phyloP scores from a whole-genome alignment of 148 eudicot genomes.

The Amaranthus cruentus region DNA sequence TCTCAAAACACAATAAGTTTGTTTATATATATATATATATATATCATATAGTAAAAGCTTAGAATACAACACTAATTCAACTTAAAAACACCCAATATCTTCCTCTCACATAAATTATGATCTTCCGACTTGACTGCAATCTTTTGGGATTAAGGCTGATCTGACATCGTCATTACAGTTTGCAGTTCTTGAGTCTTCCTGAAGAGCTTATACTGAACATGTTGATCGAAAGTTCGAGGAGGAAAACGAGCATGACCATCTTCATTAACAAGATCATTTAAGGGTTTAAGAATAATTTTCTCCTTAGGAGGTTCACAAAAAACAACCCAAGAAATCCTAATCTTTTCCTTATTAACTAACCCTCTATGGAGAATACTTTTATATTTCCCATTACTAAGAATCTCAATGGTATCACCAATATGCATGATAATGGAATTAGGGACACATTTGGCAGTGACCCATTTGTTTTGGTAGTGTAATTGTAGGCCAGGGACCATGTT shows the following conservation, averaged over 20 bases:
- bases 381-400: slow-evolving; percentile 85
- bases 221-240: slow-evolving; percentile 80
- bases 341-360: slow-evolving; percentile 84
- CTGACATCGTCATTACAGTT: slow-evolving; percentile 4
- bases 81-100: too few species aligned
- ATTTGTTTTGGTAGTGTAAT: slow-evolving; percentile 69
- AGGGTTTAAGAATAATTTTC: slow-evolving; percentile 72
- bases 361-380: slow-evolving; percentile 93
- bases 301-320: slow-evolving; percentile 96
- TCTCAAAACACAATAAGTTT: too few species aligned
- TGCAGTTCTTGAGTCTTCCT: slow-evolving; percentile 45
- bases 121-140: too few species aligned
- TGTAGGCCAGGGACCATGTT: slow-evolving; percentile 99
- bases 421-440: slow-evolving; percentile 90
- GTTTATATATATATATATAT: too few species aligned
- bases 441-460: slow-evolving; percentile 93
- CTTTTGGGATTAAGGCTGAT: too few species aligned
- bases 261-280: slow-evolving; percentile 66
- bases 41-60: too few species aligned
- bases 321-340: slow-evolving; percentile 92
- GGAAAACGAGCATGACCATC: slow-evolving; percentile 58
- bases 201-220: slow-evolving; percentile 65
- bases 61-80: too few species aligned
- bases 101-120: too few species aligned
- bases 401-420: slow-evolving; percentile 84